Base-by-base conservation (phyloP, 2,329 filamentous ascomycete species). In the Trichoderma sp. region DNA sequence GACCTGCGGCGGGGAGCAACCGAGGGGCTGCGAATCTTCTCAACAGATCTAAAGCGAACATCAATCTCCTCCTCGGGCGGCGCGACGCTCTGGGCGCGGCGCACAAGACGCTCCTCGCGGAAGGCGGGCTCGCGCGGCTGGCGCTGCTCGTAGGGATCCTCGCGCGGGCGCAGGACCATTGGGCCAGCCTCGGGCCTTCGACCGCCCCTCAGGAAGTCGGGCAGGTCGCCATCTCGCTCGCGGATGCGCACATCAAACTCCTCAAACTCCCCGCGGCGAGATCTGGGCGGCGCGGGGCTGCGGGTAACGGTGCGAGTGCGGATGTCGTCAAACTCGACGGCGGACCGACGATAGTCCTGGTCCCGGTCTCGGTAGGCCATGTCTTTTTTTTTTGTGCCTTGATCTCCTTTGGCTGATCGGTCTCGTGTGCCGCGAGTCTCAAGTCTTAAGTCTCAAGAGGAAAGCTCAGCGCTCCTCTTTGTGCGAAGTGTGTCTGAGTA, bases 61-160 rank as follows among this genome's bases (percentile, higher is more conserved):
- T 77, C 80, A 40, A 75, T 77, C 66, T 78, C 78, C 49, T 72
- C 77, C 59, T 74, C 77, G 43, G 79, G 76, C 7, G 80, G 80
- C 10, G 81, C 83, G 58, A 81, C 75, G 70, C 84, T 86, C 70
- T 83, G 79, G 29, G 81, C 78, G 52, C 83, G 79, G 63, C 80
- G 77, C 21, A 85, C 73, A 62, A 83, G 75, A 53, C 83, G 82
- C 72, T 81, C 78, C 73, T 85, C 82, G 37, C 81, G 78, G 58
- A 81, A 76, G 83, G 70, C 79, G 69, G 81, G 84, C 63, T 81
- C 83, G 62, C 82, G 80, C 53, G 78, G 80, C 65, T 82, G 81
- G 63, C 85, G 80, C 75, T 88, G 80, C 75, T 88, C 85, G 70
- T 85, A 86, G 27, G 63, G 35, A 78, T 88, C 86, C 68, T 88